Evolutionary conservation across 2,329 filamentous ascomycete genomes (phyloP), one percentile per base, ranked within the genome.

Genomic region (Aureobasidium namibiae): DNA sequence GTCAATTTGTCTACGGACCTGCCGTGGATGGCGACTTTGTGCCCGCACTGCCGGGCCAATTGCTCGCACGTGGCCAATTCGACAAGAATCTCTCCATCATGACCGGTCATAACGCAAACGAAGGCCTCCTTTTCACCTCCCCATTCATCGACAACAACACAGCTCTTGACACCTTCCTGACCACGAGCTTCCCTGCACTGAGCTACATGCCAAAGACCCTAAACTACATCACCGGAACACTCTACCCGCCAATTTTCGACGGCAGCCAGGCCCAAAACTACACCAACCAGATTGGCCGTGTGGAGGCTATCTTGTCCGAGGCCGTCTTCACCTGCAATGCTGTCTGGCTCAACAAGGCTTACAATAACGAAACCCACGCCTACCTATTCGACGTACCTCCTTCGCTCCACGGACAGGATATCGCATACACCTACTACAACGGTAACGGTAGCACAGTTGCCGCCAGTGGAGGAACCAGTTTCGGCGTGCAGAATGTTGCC

Each of bases 351-450:
- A 73, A 75, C 58, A 70, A 68, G 1, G 80, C 76, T 8, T 77
- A 71, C 67, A 64, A 66, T 11, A 79, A 80, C 67, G 53, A 73
- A 10, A 78, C 78, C 0, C 79, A 78, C 66, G 72, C 73, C 1
- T 83, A 84, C 69, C 68, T 78, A 24, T 84, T 83, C 65, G 71
- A 75, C 23, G 73, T 81, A 1, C 76, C 77, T 0, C 80, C 81
- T 0, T 80, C 74, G 8, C 70, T 80, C 36, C 82, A 85, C 65
- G 80, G 76, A 18, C 67, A 74, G 53, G 82, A 84, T 63, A 63
- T 81, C 4, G 61, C 73, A 0, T 83, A 80, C 63, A 80, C 78
- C 0, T 83, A 78, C 69, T 84, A 76, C 69, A 75, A 77, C 42
- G 73, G 70, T 36, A 65, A 65, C 1, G 64, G 62, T 7, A 57